These are phyloP conservation scores for Cryptococcus sp. DNA, from an alignment of 1,284 basidiomycete genomes.

Conservation along the genomic window DNA sequence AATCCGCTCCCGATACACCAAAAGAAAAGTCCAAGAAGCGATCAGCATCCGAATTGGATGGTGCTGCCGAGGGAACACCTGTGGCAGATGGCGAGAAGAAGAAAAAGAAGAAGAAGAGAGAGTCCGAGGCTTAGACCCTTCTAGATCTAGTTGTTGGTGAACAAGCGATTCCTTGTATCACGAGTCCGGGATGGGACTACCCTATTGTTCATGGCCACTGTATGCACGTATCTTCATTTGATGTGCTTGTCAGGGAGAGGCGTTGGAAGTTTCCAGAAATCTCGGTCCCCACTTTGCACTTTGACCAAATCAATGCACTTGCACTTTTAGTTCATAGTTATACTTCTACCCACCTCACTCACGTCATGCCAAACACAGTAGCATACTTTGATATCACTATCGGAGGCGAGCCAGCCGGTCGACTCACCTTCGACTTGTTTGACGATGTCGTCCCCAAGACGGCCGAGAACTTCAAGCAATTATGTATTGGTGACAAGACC, in stretches of 20 bases:
- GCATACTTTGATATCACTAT: conserved; percentile 74
- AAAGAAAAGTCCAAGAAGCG: conserved; percentile 52
- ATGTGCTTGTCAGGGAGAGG: background rate
- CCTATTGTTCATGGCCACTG: conserved; percentile 2
- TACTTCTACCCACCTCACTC: background rate
- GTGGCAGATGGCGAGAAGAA: conserved; percentile 41
- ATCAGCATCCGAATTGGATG: conserved; percentile 31
- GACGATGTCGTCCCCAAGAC: conserved; percentile 64
- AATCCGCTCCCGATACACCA: conserved; percentile 14
- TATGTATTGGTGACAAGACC: conserved; percentile 68
- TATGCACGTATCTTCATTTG: conserved; percentile 10
- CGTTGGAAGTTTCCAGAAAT: no score
- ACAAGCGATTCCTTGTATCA: background rate
- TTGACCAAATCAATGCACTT: no score
- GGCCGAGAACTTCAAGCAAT: conserved; percentile 82
- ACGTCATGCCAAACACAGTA: conserved; percentile 46
- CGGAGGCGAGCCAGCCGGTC: conserved; percentile 55
- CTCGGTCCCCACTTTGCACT: no score
- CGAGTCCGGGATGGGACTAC: no score
- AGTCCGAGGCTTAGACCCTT: conserved; percentile 19
- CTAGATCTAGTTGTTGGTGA: background rate
- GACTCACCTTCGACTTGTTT: conserved; percentile 78
- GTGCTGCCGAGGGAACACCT: conserved; percentile 24
- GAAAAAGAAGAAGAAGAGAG: conserved; percentile 68
- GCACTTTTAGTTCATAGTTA: background rate